These are phyloP conservation scores for Sequoiadendron giganteum DNA, from an alignment of 75 land plant genomes.

Conservation along the genomic window DNA sequence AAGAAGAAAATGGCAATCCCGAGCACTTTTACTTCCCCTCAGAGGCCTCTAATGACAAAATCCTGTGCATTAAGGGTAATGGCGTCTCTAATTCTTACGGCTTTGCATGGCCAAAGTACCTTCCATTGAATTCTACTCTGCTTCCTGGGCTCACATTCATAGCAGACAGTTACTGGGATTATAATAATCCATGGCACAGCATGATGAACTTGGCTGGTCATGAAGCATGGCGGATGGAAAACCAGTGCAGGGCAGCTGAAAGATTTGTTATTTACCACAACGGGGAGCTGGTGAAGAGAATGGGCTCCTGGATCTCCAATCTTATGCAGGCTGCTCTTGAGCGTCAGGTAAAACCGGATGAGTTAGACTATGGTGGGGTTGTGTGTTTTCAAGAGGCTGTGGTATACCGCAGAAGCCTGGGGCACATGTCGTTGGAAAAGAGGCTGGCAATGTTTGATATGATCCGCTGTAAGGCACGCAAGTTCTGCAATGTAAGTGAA, in stretches of 20 bases:
- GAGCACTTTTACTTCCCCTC: conserved; percentile 53
- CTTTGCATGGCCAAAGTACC: conserved; percentile 42
- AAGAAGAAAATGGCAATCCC: conserved; percentile 1
- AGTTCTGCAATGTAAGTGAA: background rate
- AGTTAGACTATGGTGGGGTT: conserved; percentile 2
- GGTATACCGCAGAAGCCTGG: conserved; percentile 51
- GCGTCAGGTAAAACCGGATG: conserved; percentile 13
- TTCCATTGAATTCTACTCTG: conserved; percentile 40
- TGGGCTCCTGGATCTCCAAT: conserved; percentile 32
- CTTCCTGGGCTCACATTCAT: conserved; percentile 62
- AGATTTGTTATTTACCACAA: conserved; percentile 52
- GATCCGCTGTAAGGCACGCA: conserved; percentile 51
- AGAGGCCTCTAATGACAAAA: conserved; percentile 31
- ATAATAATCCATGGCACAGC: conserved; percentile 78
- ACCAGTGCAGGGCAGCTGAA: conserved; percentile 24
- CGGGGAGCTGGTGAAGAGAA: conserved; percentile 26
- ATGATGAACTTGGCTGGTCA: conserved; percentile 47
- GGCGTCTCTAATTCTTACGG: conserved; percentile 73
- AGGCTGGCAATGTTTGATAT: conserved; percentile 24
- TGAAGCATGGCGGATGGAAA: conserved; percentile 49
- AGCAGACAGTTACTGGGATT: conserved; percentile 68
- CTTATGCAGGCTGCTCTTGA: conserved; percentile 26
- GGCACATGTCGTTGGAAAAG: conserved; percentile 28
- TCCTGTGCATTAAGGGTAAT: conserved; percentile 67
- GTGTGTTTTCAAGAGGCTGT: conserved; percentile 69